These are phyloP conservation scores for Colletotrichum magnum DNA, from an alignment of 2,329 filamentous ascomycete species.

Conservation along the genomic window DNA sequence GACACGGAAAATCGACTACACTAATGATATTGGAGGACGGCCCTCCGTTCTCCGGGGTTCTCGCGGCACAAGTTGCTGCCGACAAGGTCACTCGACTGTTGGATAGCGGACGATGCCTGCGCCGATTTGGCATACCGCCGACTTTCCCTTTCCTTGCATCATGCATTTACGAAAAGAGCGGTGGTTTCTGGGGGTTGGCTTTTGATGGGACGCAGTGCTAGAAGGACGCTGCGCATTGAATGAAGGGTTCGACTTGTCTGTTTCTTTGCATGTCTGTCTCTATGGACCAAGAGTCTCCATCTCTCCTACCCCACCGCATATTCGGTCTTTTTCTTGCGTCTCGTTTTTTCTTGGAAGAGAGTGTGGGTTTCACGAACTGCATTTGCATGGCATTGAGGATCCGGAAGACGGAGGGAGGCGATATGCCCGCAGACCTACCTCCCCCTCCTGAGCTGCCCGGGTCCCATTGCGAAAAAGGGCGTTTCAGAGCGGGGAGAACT, in stretches of 20 bases:
- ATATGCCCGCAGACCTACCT: not conserved
- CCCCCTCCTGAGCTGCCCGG: not conserved
- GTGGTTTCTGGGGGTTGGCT: constrained; percentile 2
- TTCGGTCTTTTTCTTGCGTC: constrained; percentile 12
- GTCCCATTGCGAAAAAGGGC: constrained; percentile 26
- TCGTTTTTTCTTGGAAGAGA: not conserved
- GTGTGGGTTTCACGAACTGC: constrained; percentile 28
- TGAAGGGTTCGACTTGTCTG: constrained; percentile 12
- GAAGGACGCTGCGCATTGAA: constrained; percentile 14
- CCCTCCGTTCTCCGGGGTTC: constrained; percentile 12
- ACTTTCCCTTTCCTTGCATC: constrained; percentile 18
- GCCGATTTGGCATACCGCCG: constrained; percentile 24
- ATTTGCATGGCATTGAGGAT: constrained; percentile 38
- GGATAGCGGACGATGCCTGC: constrained; percentile 24
- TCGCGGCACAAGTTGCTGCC: constrained; percentile 7
- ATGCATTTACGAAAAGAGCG: constrained; percentile 28
- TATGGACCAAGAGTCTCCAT: constrained; percentile 26
- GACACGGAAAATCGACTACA: constrained; percentile 30
- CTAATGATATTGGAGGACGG: constrained; percentile 36
- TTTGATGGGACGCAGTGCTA: constrained; percentile 12
- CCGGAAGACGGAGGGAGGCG: not conserved
- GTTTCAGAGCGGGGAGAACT: constrained; percentile 5
- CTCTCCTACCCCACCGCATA: constrained; percentile 9
- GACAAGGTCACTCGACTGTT: constrained; percentile 12
- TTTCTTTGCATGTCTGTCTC: constrained; percentile 25